Evolutionary conservation across 2,329 filamentous ascomycete species (phyloP).

Genomic region (Penicillium vulpinum): DNA sequence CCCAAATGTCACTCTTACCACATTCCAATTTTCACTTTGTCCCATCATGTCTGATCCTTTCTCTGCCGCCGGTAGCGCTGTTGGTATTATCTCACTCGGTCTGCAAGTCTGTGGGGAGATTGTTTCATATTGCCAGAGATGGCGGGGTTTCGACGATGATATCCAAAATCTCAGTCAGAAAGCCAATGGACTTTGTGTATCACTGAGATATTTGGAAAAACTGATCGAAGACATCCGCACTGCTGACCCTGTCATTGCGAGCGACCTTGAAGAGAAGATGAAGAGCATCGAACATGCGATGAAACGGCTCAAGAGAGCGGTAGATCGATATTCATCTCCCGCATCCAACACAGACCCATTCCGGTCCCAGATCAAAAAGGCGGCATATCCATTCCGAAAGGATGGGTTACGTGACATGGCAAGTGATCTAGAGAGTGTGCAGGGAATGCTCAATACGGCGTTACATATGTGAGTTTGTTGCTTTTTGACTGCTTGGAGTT

Average conservation of each 20-base stretch:
- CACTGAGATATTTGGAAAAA: background rate
- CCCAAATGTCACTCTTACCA: background rate
- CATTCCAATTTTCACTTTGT: background rate
- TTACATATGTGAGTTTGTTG: background rate
- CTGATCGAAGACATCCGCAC: background rate
- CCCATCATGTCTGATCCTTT: background rate
- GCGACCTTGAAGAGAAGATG: background rate
- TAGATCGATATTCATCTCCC: background rate
- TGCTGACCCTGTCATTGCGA: background rate
- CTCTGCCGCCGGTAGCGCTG: background rate
- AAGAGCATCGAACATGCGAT: background rate
- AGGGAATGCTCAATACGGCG: background rate
- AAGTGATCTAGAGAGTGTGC: background rate
- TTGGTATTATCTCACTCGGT: background rate
- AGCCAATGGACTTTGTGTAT: background rate
- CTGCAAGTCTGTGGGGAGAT: background rate
- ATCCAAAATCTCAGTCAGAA: background rate
- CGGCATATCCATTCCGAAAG: background rate
- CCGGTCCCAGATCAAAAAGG: background rate
- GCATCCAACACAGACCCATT: background rate
- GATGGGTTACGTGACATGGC: background rate
- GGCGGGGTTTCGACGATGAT: background rate
- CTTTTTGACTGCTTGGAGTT: background rate
- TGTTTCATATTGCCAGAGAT: background rate
- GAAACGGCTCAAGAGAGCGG: background rate